phyloP scores from a whole-genome alignment of 805 yeast species.

The Nakazawaea wyomingensis region DNA sequence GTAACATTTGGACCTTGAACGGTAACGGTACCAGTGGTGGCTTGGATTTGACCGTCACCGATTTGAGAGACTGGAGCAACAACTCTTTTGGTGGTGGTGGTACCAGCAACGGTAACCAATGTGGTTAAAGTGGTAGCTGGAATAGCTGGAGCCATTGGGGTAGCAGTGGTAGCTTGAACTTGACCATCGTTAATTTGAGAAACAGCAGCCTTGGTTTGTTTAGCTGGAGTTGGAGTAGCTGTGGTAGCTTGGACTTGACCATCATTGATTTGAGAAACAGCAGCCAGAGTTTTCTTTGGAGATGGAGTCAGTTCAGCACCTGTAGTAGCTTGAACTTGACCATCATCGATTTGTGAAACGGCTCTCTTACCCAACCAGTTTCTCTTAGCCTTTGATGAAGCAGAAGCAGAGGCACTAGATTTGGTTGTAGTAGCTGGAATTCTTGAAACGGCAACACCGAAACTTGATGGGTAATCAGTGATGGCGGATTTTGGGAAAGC shows the following conservation, averaged over 20 bases:
- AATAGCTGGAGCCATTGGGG: slow-evolving; percentile 24
- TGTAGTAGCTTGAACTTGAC: slow-evolving; percentile 37
- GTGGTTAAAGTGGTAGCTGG: slow-evolving; percentile 25
- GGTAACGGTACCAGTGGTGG: slow-evolving; percentile 28
- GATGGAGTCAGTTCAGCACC: slow-evolving; percentile 13
- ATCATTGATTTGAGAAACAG: slow-evolving; percentile 38
- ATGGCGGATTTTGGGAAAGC: slow-evolving; percentile 45
- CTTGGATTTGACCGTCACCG: slow-evolving; percentile 31
- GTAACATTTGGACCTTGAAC: slow-evolving; percentile 17
- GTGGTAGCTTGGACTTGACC: slow-evolving; percentile 41
- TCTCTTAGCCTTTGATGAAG: slow-evolving; percentile 27
- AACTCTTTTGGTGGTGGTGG: slow-evolving; percentile 36
- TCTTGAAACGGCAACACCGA: slow-evolving; percentile 48
- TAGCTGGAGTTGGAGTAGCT: slow-evolving; percentile 12
- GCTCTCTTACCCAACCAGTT: slow-evolving; percentile 26
- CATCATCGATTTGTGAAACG: slow-evolving; percentile 42
- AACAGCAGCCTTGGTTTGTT: slow-evolving; percentile 29
- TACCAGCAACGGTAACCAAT: slow-evolving; percentile 40
- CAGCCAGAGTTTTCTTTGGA: slow-evolving; percentile 18
- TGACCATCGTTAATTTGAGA: slow-evolving; percentile 47
- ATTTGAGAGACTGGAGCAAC: slow-evolving; percentile 11
- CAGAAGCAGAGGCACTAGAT: slow-evolving; percentile 21
- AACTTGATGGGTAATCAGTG: slow-evolving; percentile 48
- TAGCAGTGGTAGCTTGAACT: slow-evolving; percentile 33
- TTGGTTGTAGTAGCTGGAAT: slow-evolving; percentile 21